Evolutionary conservation across 495 filamentous ascomycete species (phyloP).

Genomic region (Annulohypoxylon stygium): DNA sequence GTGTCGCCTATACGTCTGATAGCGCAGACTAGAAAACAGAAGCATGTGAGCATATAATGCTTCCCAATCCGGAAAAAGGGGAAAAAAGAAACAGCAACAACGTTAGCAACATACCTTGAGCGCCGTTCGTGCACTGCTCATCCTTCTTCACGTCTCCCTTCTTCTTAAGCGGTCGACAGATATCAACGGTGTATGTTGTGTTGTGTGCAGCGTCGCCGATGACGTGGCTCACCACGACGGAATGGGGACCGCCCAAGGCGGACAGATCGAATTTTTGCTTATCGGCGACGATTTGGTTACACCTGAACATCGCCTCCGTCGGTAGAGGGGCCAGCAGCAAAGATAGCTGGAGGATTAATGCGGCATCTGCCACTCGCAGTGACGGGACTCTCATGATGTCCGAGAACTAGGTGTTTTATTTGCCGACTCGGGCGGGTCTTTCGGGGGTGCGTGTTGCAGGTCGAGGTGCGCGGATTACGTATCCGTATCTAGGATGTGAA

Average conservation of each 20-base stretch:
- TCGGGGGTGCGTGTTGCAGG: conserved; percentile 21
- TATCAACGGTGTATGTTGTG: conserved; percentile 89
- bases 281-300: conserved; percentile 70
- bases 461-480: not conserved
- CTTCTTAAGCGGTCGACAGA: conserved; percentile 76
- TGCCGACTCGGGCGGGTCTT: conserved; percentile 29
- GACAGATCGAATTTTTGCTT: conserved; percentile 73
- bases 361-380: conserved; percentile 48
- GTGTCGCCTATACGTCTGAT: conserved; percentile 67
- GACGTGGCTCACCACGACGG: conserved; percentile 70
- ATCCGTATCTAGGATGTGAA: not conserved
- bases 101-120: conserved; percentile 64
- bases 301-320: conserved; percentile 68
- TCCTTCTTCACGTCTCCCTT: conserved; percentile 60
- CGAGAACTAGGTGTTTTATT: not conserved
- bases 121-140: conserved; percentile 71
- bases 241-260: conserved; percentile 78
- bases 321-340: conserved; percentile 63
- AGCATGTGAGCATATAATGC: not conserved
- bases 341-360: conserved; percentile 51
- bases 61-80: conserved; percentile 11
- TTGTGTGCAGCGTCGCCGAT: conserved; percentile 65
- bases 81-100: not conserved
- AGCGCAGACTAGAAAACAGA: conserved; percentile 74
- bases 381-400: conserved; percentile 46